Evolutionary conservation across 179 eudicot species (phyloP).

Genomic region (Vitellaria paradoxa): DNA sequence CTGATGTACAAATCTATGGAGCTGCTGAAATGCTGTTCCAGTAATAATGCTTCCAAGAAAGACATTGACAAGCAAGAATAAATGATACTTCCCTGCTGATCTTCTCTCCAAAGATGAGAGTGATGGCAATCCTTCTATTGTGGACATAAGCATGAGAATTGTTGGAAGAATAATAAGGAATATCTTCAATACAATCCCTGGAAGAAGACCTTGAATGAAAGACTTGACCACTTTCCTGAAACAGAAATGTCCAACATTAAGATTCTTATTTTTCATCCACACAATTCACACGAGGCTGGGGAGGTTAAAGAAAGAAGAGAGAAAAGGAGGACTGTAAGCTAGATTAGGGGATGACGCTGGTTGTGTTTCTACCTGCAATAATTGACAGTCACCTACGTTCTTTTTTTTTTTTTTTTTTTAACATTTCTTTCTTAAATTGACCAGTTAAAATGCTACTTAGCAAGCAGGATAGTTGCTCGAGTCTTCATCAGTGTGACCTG

Average conservation of each 20-base stretch:
- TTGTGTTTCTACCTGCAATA: no score
- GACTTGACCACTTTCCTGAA: constrained; percentile 57
- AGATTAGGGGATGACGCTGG: no score
- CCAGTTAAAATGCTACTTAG: no score
- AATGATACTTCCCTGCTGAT: constrained; percentile 80
- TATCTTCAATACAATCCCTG: constrained; percentile 81
- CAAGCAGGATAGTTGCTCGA: no score
- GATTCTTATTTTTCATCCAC: background rate
- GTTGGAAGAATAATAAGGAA: constrained; percentile 73
- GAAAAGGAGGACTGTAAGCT: background rate
- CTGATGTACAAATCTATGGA: constrained; percentile 53
- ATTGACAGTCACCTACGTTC: no score
- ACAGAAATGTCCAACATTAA: constrained; percentile 8
- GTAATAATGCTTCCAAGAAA: constrained; percentile 76
- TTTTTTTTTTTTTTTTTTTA: no score
- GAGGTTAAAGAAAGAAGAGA: background rate
- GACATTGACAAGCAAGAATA: constrained; percentile 80
- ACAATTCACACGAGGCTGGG: no score
- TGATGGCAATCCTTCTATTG: constrained; percentile 76
- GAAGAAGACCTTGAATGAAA: constrained; percentile 86
- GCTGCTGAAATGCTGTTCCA: constrained; percentile 88
- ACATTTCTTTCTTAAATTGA: no score
- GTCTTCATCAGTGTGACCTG: no score
- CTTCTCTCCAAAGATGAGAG: constrained; percentile 72
- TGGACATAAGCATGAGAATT: constrained; percentile 79